These are phyloP conservation scores for Claviceps purpurea DNA, from an alignment of 2,329 filamentous ascomycete genomes.

Conservation along the genomic window DNA sequence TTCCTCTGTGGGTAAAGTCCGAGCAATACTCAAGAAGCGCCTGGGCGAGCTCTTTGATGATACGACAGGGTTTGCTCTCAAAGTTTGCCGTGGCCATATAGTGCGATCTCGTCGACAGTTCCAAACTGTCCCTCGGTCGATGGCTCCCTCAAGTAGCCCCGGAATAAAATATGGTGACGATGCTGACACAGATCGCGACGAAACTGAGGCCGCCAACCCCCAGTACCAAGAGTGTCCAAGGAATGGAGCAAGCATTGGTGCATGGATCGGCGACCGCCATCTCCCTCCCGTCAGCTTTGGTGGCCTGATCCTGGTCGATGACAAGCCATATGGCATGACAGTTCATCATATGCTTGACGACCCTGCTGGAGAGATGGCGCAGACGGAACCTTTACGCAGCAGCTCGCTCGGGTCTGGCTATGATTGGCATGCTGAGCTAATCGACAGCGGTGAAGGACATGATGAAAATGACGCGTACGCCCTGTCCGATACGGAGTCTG, in stretches of 20 bases:
- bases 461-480: conserved; percentile 46
- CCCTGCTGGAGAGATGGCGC: conserved; percentile 32
- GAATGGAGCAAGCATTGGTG: conserved; percentile 87
- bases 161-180: conserved; percentile 13
- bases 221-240: conserved; percentile 65
- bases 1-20: conserved; percentile 59
- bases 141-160: conserved; percentile 12
- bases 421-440: conserved; percentile 30
- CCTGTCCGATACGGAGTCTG: conserved; percentile 49
- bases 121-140: conserved; percentile 17
- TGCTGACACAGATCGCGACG: conserved; percentile 25
- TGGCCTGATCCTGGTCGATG: conserved; percentile 73
- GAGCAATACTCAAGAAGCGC: conserved; percentile 55
- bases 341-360: conserved; percentile 93
- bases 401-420: conserved; percentile 23
- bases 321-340: conserved; percentile 81
- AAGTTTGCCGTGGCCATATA: conserved; percentile 58
- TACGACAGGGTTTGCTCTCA: conserved; percentile 47
- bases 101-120: conserved; percentile 41
- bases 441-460: conserved; percentile 25
- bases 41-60: conserved; percentile 53
- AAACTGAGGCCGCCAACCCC: conserved; percentile 45
- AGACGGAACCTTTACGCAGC: conserved; percentile 19
- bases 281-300: conserved; percentile 85
- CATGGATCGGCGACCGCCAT: conserved; percentile 73